Conservation (phyloP, 2,329 filamentous ascomycete genomes). For the Pseudogymnoascus sp. region DNA sequence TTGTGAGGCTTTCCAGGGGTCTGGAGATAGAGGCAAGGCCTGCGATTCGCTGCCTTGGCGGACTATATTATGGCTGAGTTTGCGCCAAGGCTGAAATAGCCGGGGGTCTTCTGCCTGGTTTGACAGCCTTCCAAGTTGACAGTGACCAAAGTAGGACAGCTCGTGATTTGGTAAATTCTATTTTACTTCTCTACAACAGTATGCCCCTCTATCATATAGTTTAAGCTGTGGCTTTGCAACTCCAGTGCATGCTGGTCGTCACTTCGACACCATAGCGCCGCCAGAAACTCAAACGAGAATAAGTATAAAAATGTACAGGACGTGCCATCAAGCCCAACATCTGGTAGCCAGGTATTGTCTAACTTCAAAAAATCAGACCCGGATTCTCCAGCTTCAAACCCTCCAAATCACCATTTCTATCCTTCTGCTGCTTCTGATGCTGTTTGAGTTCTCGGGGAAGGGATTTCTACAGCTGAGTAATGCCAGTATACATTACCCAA, state of each 20-base stretch:
- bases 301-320: not conserved
- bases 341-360: not conserved
- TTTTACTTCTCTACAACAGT: not conserved
- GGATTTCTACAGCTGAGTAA: not conserved
- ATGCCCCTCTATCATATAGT: not conserved
- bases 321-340: not conserved
- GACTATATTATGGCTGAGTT: not conserved
- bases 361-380: not conserved
- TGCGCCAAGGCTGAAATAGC: not conserved
- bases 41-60: not conserved
- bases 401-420: not conserved
- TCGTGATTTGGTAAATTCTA: not conserved
- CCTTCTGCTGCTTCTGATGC: not conserved
- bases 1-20: not conserved
- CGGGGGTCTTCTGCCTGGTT: not conserved
- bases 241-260: not conserved
- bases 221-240: not conserved
- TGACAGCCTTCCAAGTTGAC: not conserved
- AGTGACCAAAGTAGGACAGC: too few species aligned
- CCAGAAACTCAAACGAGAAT: not conserved
- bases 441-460: not conserved
- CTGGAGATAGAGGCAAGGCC: not conserved
- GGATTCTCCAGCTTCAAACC: not conserved
- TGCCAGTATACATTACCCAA: not conserved
- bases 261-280: not conserved